Conservation (phyloP, 2,329 filamentous ascomycete genomes). For the Aureobasidium sp. region DNA sequence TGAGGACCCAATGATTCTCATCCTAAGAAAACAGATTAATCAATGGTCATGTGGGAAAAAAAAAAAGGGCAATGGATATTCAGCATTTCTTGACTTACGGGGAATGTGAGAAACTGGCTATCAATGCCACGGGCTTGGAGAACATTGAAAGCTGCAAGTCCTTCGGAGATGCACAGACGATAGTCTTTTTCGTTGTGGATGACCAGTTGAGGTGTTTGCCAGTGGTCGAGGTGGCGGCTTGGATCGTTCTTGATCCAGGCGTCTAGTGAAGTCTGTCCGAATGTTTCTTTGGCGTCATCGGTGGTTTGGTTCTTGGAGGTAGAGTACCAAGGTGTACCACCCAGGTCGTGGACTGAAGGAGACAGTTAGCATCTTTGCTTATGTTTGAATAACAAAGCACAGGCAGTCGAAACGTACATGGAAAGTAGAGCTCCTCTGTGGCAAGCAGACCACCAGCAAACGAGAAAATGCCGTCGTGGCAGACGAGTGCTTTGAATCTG, state of each 20-base stretch:
- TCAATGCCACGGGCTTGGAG: conserved; percentile 67
- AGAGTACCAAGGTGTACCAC: conserved; percentile 43
- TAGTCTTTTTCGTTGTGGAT: conserved; percentile 92
- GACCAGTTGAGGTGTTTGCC: conserved; percentile 80
- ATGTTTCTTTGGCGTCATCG: conserved; percentile 15
- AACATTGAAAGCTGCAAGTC: conserved; percentile 76
- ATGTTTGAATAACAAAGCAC: too few relatives aligned
- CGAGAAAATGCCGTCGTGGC: conserved; percentile 79
- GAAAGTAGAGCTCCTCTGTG: conserved; percentile 48
- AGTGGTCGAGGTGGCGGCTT: conserved; percentile 51
- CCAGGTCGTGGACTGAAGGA: conserved; percentile 35
- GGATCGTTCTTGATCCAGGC: conserved; percentile 53
- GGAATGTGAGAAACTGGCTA: conserved; percentile 72
- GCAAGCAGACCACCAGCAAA: conserved; percentile 30
- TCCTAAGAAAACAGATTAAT: conserved; percentile 41
- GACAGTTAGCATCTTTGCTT: too few relatives aligned
- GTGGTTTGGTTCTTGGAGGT: conserved; percentile 18
- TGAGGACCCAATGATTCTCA: conserved; percentile 76
- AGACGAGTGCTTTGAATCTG: conserved; percentile 79
- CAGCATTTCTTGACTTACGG: conserved; percentile 32
- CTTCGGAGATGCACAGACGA: conserved; percentile 75
- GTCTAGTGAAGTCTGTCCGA: conserved; percentile 23
- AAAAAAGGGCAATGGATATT: too few relatives aligned
- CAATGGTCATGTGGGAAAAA: too few relatives aligned
- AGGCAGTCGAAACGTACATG: conserved; percentile 29